phyloP scores from a whole-genome alignment of 2,329 filamentous ascomycete species.

The Corinectria fuckeliana region DNA sequence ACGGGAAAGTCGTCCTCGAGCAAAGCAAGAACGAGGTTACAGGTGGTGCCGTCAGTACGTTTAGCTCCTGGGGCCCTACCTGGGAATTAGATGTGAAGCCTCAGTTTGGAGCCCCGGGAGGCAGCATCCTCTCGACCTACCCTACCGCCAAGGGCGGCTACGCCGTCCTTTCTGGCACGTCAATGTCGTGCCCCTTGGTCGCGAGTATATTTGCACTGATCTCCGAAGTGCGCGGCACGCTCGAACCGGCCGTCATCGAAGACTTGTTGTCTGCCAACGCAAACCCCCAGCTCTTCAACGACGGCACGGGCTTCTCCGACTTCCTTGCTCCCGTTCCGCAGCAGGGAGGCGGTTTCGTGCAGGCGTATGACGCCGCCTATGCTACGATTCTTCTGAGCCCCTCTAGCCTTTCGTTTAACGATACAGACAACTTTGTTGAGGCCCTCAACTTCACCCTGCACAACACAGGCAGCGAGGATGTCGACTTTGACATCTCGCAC shows the following conservation, averaged over 20 bases:
- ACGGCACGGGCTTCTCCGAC: not conserved
- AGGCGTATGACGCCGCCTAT: not conserved
- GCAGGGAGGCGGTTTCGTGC: not conserved
- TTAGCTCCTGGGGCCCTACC: conserved; percentile 66
- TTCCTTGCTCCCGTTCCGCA: not conserved
- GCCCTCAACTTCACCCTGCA: conserved; percentile 44
- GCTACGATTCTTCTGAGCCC: not conserved
- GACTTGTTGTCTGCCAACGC: not conserved
- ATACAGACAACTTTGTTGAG: not conserved
- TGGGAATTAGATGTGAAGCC: conserved; percentile 65
- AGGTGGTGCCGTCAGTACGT: conserved; percentile 59
- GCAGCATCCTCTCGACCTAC: conserved; percentile 65
- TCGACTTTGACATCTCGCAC: conserved; percentile 61
- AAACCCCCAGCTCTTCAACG: not conserved
- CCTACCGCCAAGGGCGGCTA: conserved; percentile 55
- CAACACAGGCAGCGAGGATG: conserved; percentile 41
- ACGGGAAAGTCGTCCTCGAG: conserved; percentile 44
- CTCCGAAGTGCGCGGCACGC: conserved; percentile 56
- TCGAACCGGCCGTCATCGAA: conserved; percentile 48
- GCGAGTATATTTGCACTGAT: conserved; percentile 63
- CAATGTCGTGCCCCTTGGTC: conserved; percentile 66
- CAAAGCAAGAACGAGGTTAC: conserved; percentile 49
- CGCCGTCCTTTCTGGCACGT: conserved; percentile 61
- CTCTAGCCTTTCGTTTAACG: conserved; percentile 2
- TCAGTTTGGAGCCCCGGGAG: conserved; percentile 61